These are phyloP conservation scores for Blastobotrys elegans DNA, from an alignment of 1,139 yeast genomes.

Conservation along the genomic window DNA sequence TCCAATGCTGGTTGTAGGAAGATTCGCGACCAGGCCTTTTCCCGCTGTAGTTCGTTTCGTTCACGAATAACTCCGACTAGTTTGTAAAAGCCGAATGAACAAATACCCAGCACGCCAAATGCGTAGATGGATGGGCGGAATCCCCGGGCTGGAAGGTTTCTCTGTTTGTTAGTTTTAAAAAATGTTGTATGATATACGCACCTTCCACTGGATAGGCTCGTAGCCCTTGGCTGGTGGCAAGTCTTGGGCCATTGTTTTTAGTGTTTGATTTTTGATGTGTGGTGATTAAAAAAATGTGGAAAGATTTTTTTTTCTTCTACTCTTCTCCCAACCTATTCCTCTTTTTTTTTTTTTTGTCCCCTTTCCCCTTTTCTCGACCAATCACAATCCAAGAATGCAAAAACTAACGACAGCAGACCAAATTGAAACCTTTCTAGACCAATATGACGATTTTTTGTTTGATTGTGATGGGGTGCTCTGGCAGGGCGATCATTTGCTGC, in stretches of 20 bases:
- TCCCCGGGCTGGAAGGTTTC: conserved; percentile 81
- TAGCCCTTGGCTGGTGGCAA: conserved; percentile 87
- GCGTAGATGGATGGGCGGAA: conserved; percentile 73
- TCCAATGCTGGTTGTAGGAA: conserved; percentile 67
- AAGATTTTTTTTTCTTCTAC: background rate
- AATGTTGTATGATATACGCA: too few species aligned
- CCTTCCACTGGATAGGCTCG: conserved; percentile 82
- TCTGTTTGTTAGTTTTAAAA: too few species aligned
- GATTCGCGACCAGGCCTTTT: conserved; percentile 73
- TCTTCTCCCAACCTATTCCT: background rate
- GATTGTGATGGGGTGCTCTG: conserved; percentile 94
- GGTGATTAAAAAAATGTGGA: background rate
- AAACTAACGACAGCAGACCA: conserved; percentile 46
- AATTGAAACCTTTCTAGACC: conserved; percentile 50
- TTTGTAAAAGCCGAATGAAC: conserved; percentile 69
- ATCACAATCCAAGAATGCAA: background rate
- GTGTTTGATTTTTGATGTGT: background rate
- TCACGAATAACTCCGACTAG: conserved; percentile 67
- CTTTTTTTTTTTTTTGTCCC: background rate
- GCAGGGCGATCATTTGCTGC: conserved; percentile 72
- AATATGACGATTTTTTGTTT: conserved; percentile 76
- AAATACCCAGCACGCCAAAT: conserved; percentile 56
- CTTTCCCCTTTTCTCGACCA: background rate
- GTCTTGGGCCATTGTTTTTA: conserved; percentile 49
- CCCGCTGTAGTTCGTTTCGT: conserved; percentile 68